These are phyloP conservation scores for Talaromyces atroroseus DNA, from an alignment of 2,329 filamentous ascomycete species.

Conservation along the genomic window DNA sequence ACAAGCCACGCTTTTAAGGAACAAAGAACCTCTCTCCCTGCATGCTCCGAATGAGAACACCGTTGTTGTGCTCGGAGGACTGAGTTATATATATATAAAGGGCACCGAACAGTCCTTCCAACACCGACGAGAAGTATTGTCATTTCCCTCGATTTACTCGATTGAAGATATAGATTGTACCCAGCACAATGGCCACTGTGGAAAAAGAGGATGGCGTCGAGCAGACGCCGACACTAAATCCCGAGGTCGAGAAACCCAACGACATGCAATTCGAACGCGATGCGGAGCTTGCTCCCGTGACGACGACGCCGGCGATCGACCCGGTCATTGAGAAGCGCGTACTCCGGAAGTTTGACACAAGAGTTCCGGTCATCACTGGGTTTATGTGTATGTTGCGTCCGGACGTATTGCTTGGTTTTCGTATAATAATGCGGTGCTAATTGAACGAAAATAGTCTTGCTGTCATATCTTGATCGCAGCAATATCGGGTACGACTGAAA, in stretches of 20 bases:
- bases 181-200: not conserved
- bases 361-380: constrained; percentile 31
- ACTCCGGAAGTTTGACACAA: constrained; percentile 32
- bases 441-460: constrained; percentile 31
- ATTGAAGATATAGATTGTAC: too few relatives aligned
- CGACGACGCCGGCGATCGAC: constrained; percentile 22
- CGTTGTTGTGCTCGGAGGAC: too few relatives aligned
- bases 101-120: too few relatives aligned
- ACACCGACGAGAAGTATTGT: not conserved
- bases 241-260: constrained; percentile 6
- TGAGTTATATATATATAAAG: not conserved
- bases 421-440: not conserved
- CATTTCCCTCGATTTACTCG: not conserved
- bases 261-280: constrained; percentile 6
- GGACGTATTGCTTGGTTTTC: not conserved
- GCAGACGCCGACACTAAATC: not conserved
- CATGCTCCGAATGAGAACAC: too few relatives aligned
- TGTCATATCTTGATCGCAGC: constrained; percentile 46
- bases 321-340: constrained; percentile 31
- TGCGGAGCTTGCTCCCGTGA: not conserved
- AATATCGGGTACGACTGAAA: constrained; percentile 42
- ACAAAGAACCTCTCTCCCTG: not conserved
- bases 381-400: constrained; percentile 32
- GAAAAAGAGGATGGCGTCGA: not conserved
- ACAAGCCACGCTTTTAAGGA: not conserved